Base-by-base conservation (phyloP, 345 rosid genomes). In the Euphorbia lathyris region DNA sequence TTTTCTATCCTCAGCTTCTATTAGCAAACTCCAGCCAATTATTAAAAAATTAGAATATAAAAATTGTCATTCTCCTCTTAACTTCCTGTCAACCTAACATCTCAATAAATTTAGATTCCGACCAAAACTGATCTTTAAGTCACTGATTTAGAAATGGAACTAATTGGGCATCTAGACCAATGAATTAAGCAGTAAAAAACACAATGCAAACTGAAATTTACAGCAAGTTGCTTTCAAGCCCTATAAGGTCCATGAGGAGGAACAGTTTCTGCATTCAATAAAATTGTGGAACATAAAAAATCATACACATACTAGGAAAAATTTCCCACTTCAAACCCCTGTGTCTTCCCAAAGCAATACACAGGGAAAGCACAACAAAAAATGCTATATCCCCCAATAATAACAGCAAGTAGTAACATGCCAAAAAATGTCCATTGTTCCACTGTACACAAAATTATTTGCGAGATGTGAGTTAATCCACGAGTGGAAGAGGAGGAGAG, bases 401-500 rank as follows among this genome's bases (percentile, higher is more conserved):
- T n/a, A n/a, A n/a, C 16, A 13, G 52, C n/a, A 4, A 47, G 5
- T 47, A 14, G 63, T 7, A 14, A 4, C 63, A 25, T 58, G 12
- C 5, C 20, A 58, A 30, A 30, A 58, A 14, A 14, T 29, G 9
- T 11, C 30, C 7, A 0, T 29, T 5, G 2, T 58, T 27, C 6
- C 9, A 12, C n/a, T 32, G 5, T 30, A 59, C 19, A 48, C 4
- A 22, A 1, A 65, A 48, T 40, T 40, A 40, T 9, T 40, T 4
- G 43, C 42, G 14, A 65, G 13, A 10, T 1, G 11, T 19, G 67
- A 30, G 60, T 52, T 6, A 53, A 34, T 22, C 29, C 59, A 51
- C n/a, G 56, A 11, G 61, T 17, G 63, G 20, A 12, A 71, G 73
- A 59, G 67, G 70, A 57, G 38, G 69, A 51, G 42, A 63, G 71